Conservation (phyloP, 345 rosid species). For the Cardamine chenopodiifolia region DNA sequence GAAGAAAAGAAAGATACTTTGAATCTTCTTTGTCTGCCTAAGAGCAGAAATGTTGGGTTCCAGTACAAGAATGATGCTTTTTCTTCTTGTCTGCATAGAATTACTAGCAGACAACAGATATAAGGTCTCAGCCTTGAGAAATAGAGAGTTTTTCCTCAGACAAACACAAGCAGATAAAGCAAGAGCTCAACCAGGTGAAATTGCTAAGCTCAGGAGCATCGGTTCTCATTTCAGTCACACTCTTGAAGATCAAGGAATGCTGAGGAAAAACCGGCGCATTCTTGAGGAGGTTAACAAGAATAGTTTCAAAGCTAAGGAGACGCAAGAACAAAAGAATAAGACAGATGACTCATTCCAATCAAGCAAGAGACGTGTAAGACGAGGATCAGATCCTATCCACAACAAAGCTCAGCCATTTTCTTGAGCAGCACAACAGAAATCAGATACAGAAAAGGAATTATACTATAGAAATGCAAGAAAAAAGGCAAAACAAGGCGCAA, state of each 20-base stretch:
- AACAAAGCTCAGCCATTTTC: conserved; percentile 54
- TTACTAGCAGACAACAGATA: conserved; percentile 54
- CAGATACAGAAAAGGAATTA: conserved; percentile 38
- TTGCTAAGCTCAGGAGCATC: conserved; percentile 46
- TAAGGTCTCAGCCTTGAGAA: conserved; percentile 52
- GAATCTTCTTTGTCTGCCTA: conserved; percentile 50
- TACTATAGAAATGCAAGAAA: conserved; percentile 45
- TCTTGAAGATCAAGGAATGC: conserved; percentile 37
- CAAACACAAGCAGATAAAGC: conserved; percentile 39
- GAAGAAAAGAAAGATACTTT: conserved; percentile 47
- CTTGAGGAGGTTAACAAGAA: conserved; percentile 47
- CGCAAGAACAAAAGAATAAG: conserved; percentile 42
- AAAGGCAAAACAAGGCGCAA: not conserved
- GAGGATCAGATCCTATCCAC: conserved; percentile 91
- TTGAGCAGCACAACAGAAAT: conserved; percentile 42
- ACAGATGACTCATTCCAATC: conserved; percentile 58
- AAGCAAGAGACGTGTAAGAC: conserved; percentile 71
- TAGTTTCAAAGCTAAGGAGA: conserved; percentile 44
- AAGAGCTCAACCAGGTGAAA: conserved; percentile 40
- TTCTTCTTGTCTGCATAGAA: conserved; percentile 58
- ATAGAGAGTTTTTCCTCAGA: conserved; percentile 48
- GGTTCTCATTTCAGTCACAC: conserved; percentile 39
- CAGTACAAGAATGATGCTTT: conserved; percentile 48
- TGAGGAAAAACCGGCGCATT: conserved; percentile 40
- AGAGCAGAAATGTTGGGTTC: conserved; percentile 50